phyloP scores from a whole-genome alignment of 805 yeast species.

The Candida orba region DNA sequence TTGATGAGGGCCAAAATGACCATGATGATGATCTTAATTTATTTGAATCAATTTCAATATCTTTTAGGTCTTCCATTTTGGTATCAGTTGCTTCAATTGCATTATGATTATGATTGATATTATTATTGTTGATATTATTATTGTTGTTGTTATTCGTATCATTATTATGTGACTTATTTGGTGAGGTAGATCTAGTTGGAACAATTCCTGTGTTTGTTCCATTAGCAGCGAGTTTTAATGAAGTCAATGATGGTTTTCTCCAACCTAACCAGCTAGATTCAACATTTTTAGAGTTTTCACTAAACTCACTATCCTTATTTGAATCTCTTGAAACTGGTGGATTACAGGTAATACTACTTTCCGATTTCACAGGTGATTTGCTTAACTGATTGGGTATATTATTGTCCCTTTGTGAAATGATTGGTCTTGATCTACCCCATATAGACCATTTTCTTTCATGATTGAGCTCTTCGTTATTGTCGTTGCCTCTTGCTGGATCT shows the following conservation, averaged over 20 bases:
- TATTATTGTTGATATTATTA: too few species aligned
- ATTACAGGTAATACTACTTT: not conserved
- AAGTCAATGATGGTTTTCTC: constrained; percentile 19
- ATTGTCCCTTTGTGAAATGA: not conserved
- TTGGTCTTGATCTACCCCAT: constrained; percentile 1
- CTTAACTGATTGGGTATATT: not conserved
- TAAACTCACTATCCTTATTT: not conserved
- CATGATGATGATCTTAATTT: constrained; percentile 15
- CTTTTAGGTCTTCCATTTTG: constrained; percentile 1
- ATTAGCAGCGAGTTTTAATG: constrained; percentile 11
- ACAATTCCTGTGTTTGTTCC: constrained; percentile 21
- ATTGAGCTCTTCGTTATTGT: not conserved
- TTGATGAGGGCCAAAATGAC: constrained; percentile 20
- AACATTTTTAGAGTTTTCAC: not conserved
- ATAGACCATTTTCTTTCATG: constrained; percentile 4
- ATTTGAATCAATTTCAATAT: constrained; percentile 1
- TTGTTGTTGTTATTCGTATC: too few species aligned
- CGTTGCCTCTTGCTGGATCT: not conserved
- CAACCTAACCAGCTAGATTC: constrained; percentile 18
- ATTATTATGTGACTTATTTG: not conserved
- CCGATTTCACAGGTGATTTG: constrained; percentile 1
- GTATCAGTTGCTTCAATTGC: constrained; percentile 1
- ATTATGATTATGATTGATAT: too few species aligned
- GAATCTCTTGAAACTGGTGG: constrained; percentile 1
- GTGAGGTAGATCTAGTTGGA: not conserved